Conservation (phyloP, 345 rosid genomes). For the Eucalyptus cladocalyx region DNA sequence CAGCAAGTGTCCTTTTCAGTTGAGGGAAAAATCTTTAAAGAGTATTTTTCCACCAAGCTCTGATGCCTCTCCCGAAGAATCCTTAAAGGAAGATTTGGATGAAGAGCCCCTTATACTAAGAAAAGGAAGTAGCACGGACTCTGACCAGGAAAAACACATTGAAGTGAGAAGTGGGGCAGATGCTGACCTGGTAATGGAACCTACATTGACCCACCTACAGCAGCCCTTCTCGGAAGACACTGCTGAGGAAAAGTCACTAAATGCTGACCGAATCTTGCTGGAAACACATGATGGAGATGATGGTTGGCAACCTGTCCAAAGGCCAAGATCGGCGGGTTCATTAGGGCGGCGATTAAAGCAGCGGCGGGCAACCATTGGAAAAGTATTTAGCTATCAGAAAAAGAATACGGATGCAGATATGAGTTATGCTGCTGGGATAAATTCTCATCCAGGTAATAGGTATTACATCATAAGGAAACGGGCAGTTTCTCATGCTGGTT, state of each 20-base stretch:
- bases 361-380: conserved; percentile 71
- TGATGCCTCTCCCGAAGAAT: conserved; percentile 30
- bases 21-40: conserved; percentile 43
- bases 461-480: conserved; percentile 62
- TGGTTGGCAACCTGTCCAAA: conserved; percentile 97
- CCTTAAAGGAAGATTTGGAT: conserved; percentile 34
- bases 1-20: conserved; percentile 20
- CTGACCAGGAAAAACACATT: conserved; percentile 20
- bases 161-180: background rate
- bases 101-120: conserved; percentile 31
- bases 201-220: conserved; percentile 23
- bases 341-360: conserved; percentile 71
- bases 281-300: conserved; percentile 72
- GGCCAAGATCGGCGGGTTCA: conserved; percentile 75
- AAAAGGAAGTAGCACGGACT: conserved; percentile 13
- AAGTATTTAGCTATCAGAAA: conserved; percentile 61
- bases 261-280: conserved; percentile 10
- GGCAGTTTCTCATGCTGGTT: conserved; percentile 47
- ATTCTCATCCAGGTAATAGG: conserved; percentile 41
- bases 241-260: conserved; percentile 16
- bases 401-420: conserved; percentile 45
- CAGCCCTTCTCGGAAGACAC: conserved; percentile 32
- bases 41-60: conserved; percentile 17
- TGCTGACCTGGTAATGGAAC: conserved; percentile 21
- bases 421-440: conserved; percentile 38